Evolutionary conservation across 805 yeast genomes (phyloP).

Genomic region (Kuraishia piskuri): DNA sequence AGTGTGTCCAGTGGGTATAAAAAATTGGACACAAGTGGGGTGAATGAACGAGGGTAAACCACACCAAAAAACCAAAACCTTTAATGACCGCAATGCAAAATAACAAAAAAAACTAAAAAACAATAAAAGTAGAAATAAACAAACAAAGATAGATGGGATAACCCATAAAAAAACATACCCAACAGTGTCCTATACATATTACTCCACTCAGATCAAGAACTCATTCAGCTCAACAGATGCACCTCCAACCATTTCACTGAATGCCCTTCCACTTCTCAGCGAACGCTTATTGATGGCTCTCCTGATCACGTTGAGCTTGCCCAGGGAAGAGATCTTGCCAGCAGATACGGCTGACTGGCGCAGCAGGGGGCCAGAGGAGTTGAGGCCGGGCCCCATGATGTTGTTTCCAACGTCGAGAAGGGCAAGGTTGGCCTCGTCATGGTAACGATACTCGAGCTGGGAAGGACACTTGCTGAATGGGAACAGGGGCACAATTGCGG

Average conservation of each 20-base stretch:
- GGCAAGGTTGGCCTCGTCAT: constrained; percentile 18
- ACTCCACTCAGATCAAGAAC: constrained; percentile 12
- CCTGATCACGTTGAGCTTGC: constrained; percentile 6
- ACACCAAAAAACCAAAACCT: constrained; percentile 1
- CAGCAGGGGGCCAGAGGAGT: constrained; percentile 5
- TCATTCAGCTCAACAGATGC: constrained; percentile 15
- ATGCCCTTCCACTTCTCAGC: constrained; percentile 20
- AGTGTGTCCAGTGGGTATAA: background rate
- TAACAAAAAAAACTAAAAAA: constrained; percentile 1
- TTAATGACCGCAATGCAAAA: background rate
- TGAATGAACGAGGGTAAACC: background rate
- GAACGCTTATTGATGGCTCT: constrained; percentile 23
- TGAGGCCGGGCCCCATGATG: background rate
- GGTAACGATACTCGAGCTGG: constrained; percentile 17
- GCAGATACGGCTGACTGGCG: background rate
- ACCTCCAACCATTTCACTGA: constrained; percentile 21
- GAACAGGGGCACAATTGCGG: background rate
- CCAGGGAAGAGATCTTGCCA: background rate
- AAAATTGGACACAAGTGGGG: background rate
- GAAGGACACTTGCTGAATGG: background rate
- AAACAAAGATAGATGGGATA: too few relatives aligned
- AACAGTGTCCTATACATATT: background rate
- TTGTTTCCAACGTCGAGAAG: constrained; percentile 10
- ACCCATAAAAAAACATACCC: background rate
- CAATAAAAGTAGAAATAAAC: background rate